Conservation (phyloP, 805 yeast species). For the Ogataea dorogensis region DNA sequence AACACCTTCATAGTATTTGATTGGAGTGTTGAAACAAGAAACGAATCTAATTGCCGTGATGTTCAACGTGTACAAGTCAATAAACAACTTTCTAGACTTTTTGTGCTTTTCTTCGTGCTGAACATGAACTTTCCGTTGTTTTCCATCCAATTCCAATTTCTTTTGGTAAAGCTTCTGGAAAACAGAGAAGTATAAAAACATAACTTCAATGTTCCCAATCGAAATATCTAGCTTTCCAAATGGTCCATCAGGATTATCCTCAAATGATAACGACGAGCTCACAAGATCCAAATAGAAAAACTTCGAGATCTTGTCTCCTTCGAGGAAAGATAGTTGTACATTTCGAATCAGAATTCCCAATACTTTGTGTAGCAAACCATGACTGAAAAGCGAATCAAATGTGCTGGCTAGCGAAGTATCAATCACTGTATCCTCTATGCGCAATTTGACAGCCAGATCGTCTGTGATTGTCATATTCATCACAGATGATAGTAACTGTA, state of each 20-base stretch:
- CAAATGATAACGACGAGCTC: conserved; percentile 13
- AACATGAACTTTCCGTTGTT: too few relatives aligned
- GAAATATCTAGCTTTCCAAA: conserved; percentile 9
- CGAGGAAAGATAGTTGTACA: conserved; percentile 20
- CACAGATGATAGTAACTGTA: conserved; percentile 25
- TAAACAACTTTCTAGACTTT: conserved; percentile 1
- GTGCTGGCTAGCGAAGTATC: conserved; percentile 30
- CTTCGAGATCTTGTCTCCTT: conserved; percentile 9
- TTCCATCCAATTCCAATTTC: neutral
- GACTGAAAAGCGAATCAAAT: conserved; percentile 24
- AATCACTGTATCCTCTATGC: conserved; percentile 21
- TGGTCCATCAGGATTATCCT: conserved; percentile 4
- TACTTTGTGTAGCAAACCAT: conserved; percentile 17
- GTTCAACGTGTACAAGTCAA: conserved; percentile 15
- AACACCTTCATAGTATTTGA: conserved; percentile 28
- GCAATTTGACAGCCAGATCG: conserved; percentile 11
- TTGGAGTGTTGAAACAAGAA: conserved; percentile 32
- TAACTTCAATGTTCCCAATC: conserved; percentile 15
- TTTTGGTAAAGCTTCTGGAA: conserved; percentile 19
- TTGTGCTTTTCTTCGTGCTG: too few relatives aligned
- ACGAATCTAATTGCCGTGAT: conserved; percentile 18
- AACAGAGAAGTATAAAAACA: conserved; percentile 12
- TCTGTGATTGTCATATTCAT: conserved; percentile 17
- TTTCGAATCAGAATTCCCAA: conserved; percentile 22
- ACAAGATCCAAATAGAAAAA: conserved; percentile 21